Percentiles rank a stretch among this genome's conserved stretches.
Conservation (phyloP, 2,329 filamentous ascomycete genomes). For the Mycosphaerelloides madeirae region DNA sequence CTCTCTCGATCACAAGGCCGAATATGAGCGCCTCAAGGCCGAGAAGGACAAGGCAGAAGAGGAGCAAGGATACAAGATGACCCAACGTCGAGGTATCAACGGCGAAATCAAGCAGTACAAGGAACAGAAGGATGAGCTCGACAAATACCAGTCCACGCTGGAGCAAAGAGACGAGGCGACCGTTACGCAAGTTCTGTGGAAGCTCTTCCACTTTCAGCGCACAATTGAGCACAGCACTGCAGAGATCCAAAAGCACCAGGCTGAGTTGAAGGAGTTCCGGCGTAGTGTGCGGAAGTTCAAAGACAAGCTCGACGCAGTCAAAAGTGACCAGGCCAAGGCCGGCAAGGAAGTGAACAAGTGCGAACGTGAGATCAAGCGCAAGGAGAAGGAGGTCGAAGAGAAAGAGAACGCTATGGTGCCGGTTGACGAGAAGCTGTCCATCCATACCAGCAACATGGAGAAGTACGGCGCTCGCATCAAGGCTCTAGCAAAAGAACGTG, state of each 20-base stretch:
- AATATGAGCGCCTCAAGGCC: conserved; percentile 85
- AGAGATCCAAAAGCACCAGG: conserved; percentile 88
- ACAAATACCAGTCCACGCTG: conserved; percentile 85
- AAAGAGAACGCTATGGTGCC: conserved; percentile 81
- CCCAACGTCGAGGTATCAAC: conserved; percentile 88
- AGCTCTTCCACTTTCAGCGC: conserved; percentile 89
- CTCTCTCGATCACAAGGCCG: conserved; percentile 86
- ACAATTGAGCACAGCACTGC: conserved; percentile 87
- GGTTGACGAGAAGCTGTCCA: conserved; percentile 83
- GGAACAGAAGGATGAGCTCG: conserved; percentile 92
- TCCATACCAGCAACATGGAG: conserved; percentile 67
- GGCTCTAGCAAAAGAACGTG: conserved; percentile 69
- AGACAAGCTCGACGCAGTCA: conserved; percentile 71
- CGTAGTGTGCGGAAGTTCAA: conserved; percentile 85
- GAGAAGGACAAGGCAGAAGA: conserved; percentile 84
- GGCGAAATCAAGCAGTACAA: conserved; percentile 97
- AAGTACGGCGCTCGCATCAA: conserved; percentile 64
- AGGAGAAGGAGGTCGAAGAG: conserved; percentile 82
- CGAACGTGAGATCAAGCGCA: conserved; percentile 79
- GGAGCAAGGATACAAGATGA: conserved; percentile 81
- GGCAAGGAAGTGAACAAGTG: conserved; percentile 71
- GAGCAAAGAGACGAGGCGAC: conserved; percentile 87
- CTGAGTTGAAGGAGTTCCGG: conserved; percentile 87
- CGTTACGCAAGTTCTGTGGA: conserved; percentile 92
- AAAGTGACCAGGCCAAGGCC: conserved; percentile 74